Evolutionary conservation across 495 filamentous ascomycete species (phyloP), one percentile per base, ranked within the genome.

Genomic region (Penicillium atrosanguineum): DNA sequence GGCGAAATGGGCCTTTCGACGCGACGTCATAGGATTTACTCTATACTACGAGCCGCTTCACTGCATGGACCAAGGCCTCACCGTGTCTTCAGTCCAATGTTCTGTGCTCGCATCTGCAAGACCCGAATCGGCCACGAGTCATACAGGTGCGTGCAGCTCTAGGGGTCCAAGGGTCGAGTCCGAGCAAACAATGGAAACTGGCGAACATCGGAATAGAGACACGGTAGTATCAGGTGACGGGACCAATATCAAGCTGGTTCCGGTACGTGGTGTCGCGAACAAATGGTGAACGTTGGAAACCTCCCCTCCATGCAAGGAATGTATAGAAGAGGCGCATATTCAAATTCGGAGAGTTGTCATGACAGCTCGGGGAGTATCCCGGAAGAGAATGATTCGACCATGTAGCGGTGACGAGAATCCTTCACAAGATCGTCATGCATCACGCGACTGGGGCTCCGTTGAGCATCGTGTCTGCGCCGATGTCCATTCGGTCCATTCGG

Each of bases 401-500:
- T 67, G 59, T 67, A 62, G 70, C 68, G 67, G 69, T 70, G 67
- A 62, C 62, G 36, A 52, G 19, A 7, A 39, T 41, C 16, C 44
- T 42, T 29, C 36, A 21, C 26, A 52, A 53, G 50, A 36, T 25
- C 48, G 52, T 48, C 45, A 55, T 56, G 59, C 47, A 55, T 66
- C 59, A 67, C 61, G 55, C 57, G 61, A 53, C 57, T 42, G 46
- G 38, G 55, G 46, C 28, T 52, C 46, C 55, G 49, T 55, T 48
- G 47, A 59, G 39, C 47, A 55, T 69, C 69, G 70, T 73, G 70
- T 75, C 55, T 55, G 60, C 55, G 41, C 45, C 45, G 48, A 67
- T 51, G 48, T 57, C 72, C 70, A 75, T 66, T 73, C 72, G 72
- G 48, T 57, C 72, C 70, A 75, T 66, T 73, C 72, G 72, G 72